Evolutionary conservation across 2,329 filamentous ascomycete genomes (phyloP).

Genomic region (Paecilomyces variotii): DNA sequence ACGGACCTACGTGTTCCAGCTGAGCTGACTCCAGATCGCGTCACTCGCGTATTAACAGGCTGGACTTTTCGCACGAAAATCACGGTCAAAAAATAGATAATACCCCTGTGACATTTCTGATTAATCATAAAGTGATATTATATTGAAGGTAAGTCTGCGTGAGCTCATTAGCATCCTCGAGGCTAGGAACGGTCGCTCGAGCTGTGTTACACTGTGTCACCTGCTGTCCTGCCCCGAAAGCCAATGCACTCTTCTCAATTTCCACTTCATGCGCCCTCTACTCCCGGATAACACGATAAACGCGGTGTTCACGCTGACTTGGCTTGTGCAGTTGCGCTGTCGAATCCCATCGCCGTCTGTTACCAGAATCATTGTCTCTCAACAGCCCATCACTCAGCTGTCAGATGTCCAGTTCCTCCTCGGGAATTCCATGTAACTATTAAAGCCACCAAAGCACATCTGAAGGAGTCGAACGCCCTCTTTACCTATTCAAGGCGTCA

Average conservation of each 20-base stretch:
- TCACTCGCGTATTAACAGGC: not conserved
- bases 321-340: not conserved
- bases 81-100: not conserved
- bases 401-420: not conserved
- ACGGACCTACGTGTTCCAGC: not conserved
- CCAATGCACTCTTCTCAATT: not conserved
- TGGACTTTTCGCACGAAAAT: not conserved
- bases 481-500: slow-evolving; percentile 10
- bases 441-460: not conserved
- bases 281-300: not conserved
- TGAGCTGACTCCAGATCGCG: not conserved
- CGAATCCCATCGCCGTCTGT: not conserved
- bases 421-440: not conserved
- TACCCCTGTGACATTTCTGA: not conserved
- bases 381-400: not conserved
- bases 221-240: not conserved
- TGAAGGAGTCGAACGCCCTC: slow-evolving; percentile 1
- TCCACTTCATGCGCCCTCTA: not conserved
- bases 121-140: not conserved
- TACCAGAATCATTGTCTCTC: not conserved
- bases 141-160: not conserved
- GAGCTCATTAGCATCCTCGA: not conserved
- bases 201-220: not conserved
- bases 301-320: not conserved
- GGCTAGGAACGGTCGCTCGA: not conserved